These are phyloP conservation scores for Hypoxylon sp. DNA, from an alignment of 2,329 filamentous ascomycete species.

Conservation along the genomic window DNA sequence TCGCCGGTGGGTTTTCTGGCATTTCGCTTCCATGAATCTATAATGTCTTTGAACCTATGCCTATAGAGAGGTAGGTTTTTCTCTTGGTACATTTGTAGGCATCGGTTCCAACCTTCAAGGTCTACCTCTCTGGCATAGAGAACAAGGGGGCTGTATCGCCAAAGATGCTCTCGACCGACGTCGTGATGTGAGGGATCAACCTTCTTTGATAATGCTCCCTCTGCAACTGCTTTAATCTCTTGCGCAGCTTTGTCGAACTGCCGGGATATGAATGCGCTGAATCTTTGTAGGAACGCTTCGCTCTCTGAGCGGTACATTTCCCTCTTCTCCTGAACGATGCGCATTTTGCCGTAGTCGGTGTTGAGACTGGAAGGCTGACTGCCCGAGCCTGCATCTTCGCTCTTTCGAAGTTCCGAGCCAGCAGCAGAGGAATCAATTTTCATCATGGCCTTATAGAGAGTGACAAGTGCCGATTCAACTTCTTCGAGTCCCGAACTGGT, in stretches of 20 bases:
- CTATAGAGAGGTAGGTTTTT: constrained; percentile 84
- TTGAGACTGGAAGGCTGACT: constrained; percentile 70
- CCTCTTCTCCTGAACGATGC: constrained; percentile 93
- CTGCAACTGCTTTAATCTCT: constrained; percentile 76
- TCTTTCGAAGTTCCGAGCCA: constrained; percentile 64
- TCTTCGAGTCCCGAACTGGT: constrained; percentile 78
- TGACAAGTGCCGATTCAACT: constrained; percentile 82
- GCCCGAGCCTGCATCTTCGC: constrained; percentile 63
- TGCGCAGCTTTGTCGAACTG: constrained; percentile 84
- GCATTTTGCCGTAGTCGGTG: constrained; percentile 88
- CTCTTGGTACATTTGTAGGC: constrained; percentile 85
- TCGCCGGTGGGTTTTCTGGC: constrained; percentile 82
- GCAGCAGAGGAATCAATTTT: constrained; percentile 91
- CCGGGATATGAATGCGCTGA: constrained; percentile 85
- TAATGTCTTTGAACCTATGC: constrained; percentile 83
- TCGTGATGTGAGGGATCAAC: constrained; percentile 81
- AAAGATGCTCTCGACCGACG: constrained; percentile 79
- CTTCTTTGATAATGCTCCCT: constrained; percentile 73
- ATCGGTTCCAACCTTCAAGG: constrained; percentile 81
- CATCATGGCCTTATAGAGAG: constrained; percentile 91
- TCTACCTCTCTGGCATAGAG: constrained; percentile 92
- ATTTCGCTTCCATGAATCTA: constrained; percentile 83
- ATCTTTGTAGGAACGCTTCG: constrained; percentile 80
- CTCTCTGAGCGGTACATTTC: constrained; percentile 87
- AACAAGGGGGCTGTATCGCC: constrained; percentile 90